phyloP scores from a whole-genome alignment of 2,329 filamentous ascomycete genomes.

The Xylaria sp. region DNA sequence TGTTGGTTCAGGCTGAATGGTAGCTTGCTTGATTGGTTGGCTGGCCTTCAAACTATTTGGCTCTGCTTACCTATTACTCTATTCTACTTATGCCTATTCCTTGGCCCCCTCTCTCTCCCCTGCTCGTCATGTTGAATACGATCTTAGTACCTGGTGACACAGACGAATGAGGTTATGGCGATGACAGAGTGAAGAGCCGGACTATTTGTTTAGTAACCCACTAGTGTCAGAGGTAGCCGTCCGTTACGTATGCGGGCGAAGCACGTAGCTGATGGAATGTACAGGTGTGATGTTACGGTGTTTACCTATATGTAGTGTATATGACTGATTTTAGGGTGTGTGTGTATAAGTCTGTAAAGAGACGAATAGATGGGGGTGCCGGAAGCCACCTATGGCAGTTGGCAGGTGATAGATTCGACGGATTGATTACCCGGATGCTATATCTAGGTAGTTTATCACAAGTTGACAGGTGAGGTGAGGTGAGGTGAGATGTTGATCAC shows the following conservation, averaged over 20 bases:
- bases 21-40: constrained; percentile 4
- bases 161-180: constrained; percentile 18
- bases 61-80: background rate
- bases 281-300: constrained; percentile 16
- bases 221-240: constrained; percentile 12
- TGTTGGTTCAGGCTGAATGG: constrained; percentile 3
- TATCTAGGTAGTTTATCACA: background rate
- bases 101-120: constrained; percentile 1
- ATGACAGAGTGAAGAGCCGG: constrained; percentile 1
- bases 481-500: constrained; percentile 12
- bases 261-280: constrained; percentile 2
- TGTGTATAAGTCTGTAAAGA: constrained; percentile 9
- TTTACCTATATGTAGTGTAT: constrained; percentile 13
- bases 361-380: constrained; percentile 8
- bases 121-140: constrained; percentile 10
- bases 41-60: constrained; percentile 4
- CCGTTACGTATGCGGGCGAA: constrained; percentile 17
- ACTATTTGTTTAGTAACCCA: constrained; percentile 2
- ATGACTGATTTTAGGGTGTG: background rate
- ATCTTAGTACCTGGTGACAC: background rate
- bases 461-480: background rate
- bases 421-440: background rate
- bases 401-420: constrained; percentile 11
- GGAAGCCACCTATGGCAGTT: background rate
- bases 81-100: constrained; percentile 13